Conservation (phyloP, 768 basidiomycete genomes). For the Royoungia palumana region DNA sequence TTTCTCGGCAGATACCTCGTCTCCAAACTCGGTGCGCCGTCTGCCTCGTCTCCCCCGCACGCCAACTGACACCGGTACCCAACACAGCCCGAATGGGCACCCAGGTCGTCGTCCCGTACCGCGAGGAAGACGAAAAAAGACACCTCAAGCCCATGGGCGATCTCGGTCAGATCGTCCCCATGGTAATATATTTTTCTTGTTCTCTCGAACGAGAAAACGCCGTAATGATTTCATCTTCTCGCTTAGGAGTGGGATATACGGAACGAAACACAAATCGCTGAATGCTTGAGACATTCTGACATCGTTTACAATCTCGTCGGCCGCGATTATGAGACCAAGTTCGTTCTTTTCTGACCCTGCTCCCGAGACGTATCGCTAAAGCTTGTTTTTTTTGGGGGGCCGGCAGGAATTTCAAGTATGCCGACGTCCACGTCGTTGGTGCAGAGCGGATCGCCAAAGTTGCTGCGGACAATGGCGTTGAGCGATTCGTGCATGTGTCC, state of each 20-base stretch:
- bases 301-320: constrained; percentile 96
- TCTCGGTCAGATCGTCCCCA: constrained; percentile 90
- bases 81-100: constrained; percentile 83
- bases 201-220: constrained; percentile 1
- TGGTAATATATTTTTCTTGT: constrained; percentile 52
- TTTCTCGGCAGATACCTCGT: constrained; percentile 95
- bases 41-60: background rate
- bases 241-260: constrained; percentile 93
- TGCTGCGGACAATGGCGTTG: constrained; percentile 71
- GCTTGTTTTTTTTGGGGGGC: background rate
- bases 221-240: constrained; percentile 20
- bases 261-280: constrained; percentile 86
- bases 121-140: constrained; percentile 90
- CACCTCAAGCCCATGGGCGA: constrained; percentile 93
- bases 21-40: constrained; percentile 74
- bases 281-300: constrained; percentile 92
- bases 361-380: constrained; percentile 13
- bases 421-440: constrained; percentile 77
- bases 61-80: background rate
- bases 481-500: constrained; percentile 89
- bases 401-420: constrained; percentile 81
- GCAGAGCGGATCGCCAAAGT: constrained; percentile 85
- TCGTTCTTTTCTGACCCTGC: constrained; percentile 19
- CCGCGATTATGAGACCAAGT: constrained; percentile 96
- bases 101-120: constrained; percentile 91